A percentile compares a stretch with the other conserved stretches of the same genome.
Conservation (phyloP, 2,329 filamentous ascomycete genomes). For the Penicillium frequentans region DNA sequence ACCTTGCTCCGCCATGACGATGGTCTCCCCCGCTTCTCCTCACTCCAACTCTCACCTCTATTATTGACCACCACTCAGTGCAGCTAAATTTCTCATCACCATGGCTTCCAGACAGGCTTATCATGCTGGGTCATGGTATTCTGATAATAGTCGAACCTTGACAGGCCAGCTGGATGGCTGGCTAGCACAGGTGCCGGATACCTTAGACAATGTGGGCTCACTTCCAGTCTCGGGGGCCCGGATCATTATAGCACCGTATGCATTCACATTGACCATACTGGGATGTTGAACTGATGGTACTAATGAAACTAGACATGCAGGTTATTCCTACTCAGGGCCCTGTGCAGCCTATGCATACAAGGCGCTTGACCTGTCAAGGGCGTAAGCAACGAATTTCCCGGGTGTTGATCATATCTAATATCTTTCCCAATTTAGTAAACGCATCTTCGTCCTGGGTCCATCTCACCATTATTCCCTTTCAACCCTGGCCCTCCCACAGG, state of each 20-base stretch:
- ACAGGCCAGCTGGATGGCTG: conserved; percentile 70
- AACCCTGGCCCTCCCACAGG: conserved; percentile 73
- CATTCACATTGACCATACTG: not conserved
- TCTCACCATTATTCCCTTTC: conserved; percentile 84
- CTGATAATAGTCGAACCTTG: conserved; percentile 59
- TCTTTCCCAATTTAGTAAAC: conserved; percentile 58
- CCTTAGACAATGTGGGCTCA: conserved; percentile 61
- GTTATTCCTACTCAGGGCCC: conserved; percentile 86
- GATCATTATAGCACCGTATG: conserved; percentile 91
- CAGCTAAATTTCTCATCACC: not conserved
- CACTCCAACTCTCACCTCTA: conserved; percentile 9
- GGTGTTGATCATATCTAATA: not conserved
- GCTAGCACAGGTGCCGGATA: conserved; percentile 68
- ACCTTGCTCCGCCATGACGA: conserved; percentile 27
- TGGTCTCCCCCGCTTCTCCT: conserved; percentile 29
- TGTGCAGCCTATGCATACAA: conserved; percentile 96
- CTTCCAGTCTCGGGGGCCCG: conserved; percentile 74
- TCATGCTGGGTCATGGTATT: conserved; percentile 90
- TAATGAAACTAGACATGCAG: conserved; percentile 70
- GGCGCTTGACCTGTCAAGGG: conserved; percentile 74
- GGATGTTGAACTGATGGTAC: conserved; percentile 1
- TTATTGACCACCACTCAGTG: conserved; percentile 3
- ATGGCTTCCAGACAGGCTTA: conserved; percentile 57
- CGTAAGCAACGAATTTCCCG: conserved; percentile 48
- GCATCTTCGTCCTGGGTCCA: conserved; percentile 88